A percentile compares a stretch with the other conserved stretches of the same genome.
phyloP scores from a whole-genome alignment of 2,329 filamentous ascomycete species.

The Dichotomopilus funicola region DNA sequence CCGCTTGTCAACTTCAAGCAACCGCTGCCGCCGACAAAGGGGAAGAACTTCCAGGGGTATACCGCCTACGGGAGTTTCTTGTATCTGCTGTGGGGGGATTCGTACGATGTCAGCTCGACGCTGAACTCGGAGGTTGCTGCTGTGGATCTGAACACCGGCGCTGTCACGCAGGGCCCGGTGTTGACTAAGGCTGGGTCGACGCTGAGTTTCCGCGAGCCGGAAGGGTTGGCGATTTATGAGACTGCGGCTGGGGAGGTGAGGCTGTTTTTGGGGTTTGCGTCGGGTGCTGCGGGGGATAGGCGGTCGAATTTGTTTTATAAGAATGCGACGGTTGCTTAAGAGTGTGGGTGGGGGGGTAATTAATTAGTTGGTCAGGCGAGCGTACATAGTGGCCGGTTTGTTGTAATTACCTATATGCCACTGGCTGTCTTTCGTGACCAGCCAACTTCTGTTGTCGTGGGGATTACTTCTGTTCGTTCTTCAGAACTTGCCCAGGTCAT shows the following conservation, averaged over 20 bases:
- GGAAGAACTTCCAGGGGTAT: conserved; percentile 12
- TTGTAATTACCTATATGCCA: too few relatives aligned
- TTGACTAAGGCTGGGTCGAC: conserved; percentile 10
- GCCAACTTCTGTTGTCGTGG: too few relatives aligned
- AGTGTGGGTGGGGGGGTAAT: too few relatives aligned
- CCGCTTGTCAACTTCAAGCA: conserved; percentile 9
- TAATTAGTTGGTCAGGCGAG: neutral
- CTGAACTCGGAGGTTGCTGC: conserved; percentile 9
- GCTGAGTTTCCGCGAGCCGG: conserved; percentile 9
- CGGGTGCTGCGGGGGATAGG: conserved; percentile 8
- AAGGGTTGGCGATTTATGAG: conserved; percentile 10
- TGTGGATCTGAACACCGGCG: conserved; percentile 10
- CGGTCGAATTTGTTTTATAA: conserved; percentile 13
- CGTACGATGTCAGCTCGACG: conserved; percentile 3
- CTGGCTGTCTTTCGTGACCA: too few relatives aligned
- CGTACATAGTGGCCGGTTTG: neutral
- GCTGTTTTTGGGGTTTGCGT: conserved; percentile 10
- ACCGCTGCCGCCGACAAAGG: conserved; percentile 4
- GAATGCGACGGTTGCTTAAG: conserved; percentile 6
- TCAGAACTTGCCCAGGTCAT: too few relatives aligned
- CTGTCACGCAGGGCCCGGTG: conserved; percentile 7
- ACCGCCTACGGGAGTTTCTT: conserved; percentile 5
- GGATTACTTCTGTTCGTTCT: too few relatives aligned
- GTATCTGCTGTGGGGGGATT: conserved; percentile 12
- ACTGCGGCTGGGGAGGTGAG: conserved; percentile 6